Base-by-base conservation (phyloP, 495 filamentous ascomycete species). In the Lophium mytilinum region DNA sequence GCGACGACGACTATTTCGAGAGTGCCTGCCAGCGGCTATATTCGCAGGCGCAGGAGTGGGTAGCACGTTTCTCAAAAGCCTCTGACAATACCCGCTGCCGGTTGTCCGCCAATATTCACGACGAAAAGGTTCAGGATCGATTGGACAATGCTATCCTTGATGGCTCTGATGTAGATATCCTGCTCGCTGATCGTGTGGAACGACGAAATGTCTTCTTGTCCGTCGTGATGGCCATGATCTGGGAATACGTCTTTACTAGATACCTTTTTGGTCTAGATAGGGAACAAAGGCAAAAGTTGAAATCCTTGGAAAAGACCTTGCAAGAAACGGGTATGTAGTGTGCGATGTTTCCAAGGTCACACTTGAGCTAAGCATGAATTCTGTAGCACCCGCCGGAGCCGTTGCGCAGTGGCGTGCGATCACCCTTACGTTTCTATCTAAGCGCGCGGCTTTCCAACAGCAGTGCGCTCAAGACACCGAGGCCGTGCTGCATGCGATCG, bases 241-340 rank as follows among this genome's bases (percentile, higher is more conserved):
- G 90, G 89, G 92, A 97, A 68, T 95, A 88, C 66, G 84, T 98
- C 68, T 98, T 98, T 70, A 95, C 90, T 10, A 84, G 94, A 55
- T 98, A 97, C 67, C 83, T 98, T 35, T 97, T 98, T 66, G 93
- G 94, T 60, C 92, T 97, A 88, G 92, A 96, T 71, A 81, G 90
- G 51, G 93, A 96, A 67, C 91, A 98, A 67, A 86, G 94, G 30
- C 91, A 97, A 71, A 96, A 95, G 67, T 85, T 98, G 67, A 95
- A 97, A 73, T 81, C 82, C 7, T 81, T 97, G n/a, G 93, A 98
- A 73, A 95, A 93, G 73, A 82, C 84, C 50, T 77, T 98, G n/a
- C 72, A 75, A 21, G 93, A 96, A 70, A 87, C 94, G 62, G 92
- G 89, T 66, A 50, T 52, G 66, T 70, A 30, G 6, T 15, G 1